Base-by-base conservation (phyloP, 257 asterid genomes). In the Solanum sejunctum region DNA sequence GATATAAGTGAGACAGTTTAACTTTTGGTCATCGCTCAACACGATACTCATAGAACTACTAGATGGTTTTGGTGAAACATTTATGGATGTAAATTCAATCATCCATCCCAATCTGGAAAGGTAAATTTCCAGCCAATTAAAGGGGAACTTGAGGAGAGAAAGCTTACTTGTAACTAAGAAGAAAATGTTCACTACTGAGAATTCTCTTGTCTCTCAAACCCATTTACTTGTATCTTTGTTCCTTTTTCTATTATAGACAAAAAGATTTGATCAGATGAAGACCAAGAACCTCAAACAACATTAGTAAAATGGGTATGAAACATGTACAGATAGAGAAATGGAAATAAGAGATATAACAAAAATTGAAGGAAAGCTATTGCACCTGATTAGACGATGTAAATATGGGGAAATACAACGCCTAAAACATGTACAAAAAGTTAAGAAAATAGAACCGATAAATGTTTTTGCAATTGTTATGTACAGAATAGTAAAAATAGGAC, bases 171-270 rank as follows among this genome's bases (percentile, higher is more conserved):
- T 95, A 95, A 39, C 98, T 92, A 8, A 95, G 97, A 87, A 96
- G 97, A 92, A 96, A 94, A 56, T 97, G 93, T 43, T 98, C 98
- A 84, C 98, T 95, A 91, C 98, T 95, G 41, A 96, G 98, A 71
- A 98, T 96, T 82, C 95, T 96, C 89, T 96, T 96, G 89, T 96
- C 99, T 89, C 98, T 93, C 87, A 95, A 88, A 10, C 99, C 98
- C 75, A 95, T 92, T 77, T 96, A 98, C 94, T 91, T 95, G 94
- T 96, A 96, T 90, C 98, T 92, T 83, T 93, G 99, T 87, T 96
- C 97, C 87, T 94, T 93, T 91, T 95, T 98, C 98, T 94, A 73
- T 87, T 84, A 60, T 13, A 12, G 52, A 66, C 77, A 75, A 32
- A 43, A 88, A 80, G 72, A n/a, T 72, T 67, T 23, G 80, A 57